A percentile compares a stretch with the other conserved stretches of the same genome.
Evolutionary conservation across 106 monocot genomes (phyloP).

Genomic region (Dendrobium catenatum): DNA sequence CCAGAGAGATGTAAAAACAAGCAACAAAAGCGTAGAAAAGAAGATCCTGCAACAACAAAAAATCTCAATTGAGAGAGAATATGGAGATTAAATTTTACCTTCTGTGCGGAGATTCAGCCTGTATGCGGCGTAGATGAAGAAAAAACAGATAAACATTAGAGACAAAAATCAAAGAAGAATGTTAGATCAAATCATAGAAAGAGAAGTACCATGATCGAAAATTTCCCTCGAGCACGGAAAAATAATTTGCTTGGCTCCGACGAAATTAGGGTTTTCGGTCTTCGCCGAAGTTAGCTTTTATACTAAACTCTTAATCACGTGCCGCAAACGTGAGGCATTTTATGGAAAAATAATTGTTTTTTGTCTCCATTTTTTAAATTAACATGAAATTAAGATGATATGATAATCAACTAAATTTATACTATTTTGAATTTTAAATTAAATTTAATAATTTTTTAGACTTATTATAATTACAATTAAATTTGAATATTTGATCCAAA

Average conservation of each 20-base stretch:
- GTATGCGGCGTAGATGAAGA: background rate
- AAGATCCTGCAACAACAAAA: background rate
- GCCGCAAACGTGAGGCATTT: too few relatives aligned
- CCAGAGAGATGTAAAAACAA: background rate
- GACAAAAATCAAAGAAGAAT: background rate
- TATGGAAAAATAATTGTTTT: too few relatives aligned
- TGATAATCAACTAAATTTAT: too few relatives aligned
- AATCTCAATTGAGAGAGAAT: background rate
- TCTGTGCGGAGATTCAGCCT: constrained; percentile 5
- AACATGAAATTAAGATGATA: too few relatives aligned
- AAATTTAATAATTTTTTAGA: too few relatives aligned
- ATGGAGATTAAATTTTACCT: background rate
- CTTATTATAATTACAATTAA: too few relatives aligned
- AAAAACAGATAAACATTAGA: background rate
- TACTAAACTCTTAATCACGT: background rate
- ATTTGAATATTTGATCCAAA: too few relatives aligned
- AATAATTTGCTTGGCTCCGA: background rate
- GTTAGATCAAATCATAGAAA: background rate
- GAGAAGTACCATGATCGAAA: background rate
- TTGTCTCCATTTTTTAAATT: too few relatives aligned
- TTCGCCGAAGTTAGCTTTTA: background rate
- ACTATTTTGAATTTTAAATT: too few relatives aligned
- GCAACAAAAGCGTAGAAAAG: background rate
- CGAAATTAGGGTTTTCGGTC: background rate
- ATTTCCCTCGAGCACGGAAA: background rate